phyloP scores from a whole-genome alignment of 192 early-diverging fungal genomes.

The Coemansia reversa region DNA sequence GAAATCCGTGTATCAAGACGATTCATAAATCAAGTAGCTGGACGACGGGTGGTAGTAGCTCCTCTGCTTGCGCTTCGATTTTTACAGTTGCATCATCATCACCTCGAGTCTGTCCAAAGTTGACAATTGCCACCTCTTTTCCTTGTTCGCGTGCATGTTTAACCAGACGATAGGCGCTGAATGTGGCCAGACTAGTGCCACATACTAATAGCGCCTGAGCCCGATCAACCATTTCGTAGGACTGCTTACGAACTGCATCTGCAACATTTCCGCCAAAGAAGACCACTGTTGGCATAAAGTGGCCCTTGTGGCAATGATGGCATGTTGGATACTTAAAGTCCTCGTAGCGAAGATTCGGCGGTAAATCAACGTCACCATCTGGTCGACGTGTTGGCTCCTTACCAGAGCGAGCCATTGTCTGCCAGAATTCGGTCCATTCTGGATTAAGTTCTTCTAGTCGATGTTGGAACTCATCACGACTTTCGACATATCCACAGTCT shows the following conservation, averaged over 20 bases:
- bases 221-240: slow-evolving; percentile 61
- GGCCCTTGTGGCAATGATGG: slow-evolving; percentile 57
- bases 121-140: slow-evolving; percentile 67
- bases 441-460: slow-evolving; percentile 70
- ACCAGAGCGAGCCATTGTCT: slow-evolving; percentile 36
- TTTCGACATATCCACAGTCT: slow-evolving; percentile 58
- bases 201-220: slow-evolving; percentile 69
- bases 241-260: slow-evolving; percentile 48
- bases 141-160: slow-evolving; percentile 61
- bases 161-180: slow-evolving; percentile 76
- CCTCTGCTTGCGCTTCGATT: slow-evolving; percentile 33
- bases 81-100: slow-evolving; percentile 53
- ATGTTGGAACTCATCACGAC: slow-evolving; percentile 65
- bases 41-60: slow-evolving; percentile 26
- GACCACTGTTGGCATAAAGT: slow-evolving; percentile 76
- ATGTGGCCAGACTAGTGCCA: slow-evolving; percentile 81
- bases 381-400: slow-evolving; percentile 64
- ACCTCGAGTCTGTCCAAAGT: slow-evolving; percentile 74
- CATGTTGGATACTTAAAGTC: slow-evolving; percentile 76
- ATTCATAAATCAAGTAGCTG: slow-evolving; percentile 1
- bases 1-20: not conserved
- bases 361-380: slow-evolving; percentile 81
- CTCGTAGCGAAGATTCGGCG: slow-evolving; percentile 56
- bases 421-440: slow-evolving; percentile 54
- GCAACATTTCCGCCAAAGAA: slow-evolving; percentile 91